Conservation (phyloP, 2,329 filamentous ascomycete species). For the Beauveria pseudobassiana region DNA sequence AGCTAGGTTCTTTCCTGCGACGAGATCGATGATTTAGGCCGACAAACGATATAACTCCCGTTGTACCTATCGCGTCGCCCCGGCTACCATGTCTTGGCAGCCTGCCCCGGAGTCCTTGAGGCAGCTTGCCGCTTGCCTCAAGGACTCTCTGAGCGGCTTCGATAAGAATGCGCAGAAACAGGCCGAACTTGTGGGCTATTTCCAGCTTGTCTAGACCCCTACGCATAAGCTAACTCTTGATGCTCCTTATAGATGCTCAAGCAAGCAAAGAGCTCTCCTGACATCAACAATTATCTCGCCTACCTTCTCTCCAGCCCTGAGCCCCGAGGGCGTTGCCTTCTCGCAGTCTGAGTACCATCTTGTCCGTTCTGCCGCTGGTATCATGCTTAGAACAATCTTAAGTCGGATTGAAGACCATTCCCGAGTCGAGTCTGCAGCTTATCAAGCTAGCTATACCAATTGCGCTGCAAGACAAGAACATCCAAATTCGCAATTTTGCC, state of each 20-base stretch:
- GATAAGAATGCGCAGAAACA: constrained; percentile 77
- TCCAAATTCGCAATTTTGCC: constrained; percentile 79
- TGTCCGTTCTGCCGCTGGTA: constrained; percentile 77
- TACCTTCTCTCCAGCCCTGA: constrained; percentile 75
- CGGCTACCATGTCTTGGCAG: constrained; percentile 76
- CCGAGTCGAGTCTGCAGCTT: constrained; percentile 64
- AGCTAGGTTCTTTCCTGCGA: constrained; percentile 12
- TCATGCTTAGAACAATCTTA: constrained; percentile 93
- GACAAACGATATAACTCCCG: not conserved
- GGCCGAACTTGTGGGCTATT: constrained; percentile 66
- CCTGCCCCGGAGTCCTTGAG: constrained; percentile 78
- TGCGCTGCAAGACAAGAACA: constrained; percentile 72
- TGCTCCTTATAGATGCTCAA: constrained; percentile 66
- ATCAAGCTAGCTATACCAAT: constrained; percentile 73
- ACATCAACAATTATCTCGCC: constrained; percentile 95
- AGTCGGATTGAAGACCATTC: constrained; percentile 66
- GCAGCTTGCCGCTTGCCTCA: constrained; percentile 83
- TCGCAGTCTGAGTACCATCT: constrained; percentile 58
- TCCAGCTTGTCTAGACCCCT: not conserved
- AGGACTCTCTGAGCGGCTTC: constrained; percentile 83
- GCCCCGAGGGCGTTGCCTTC: constrained; percentile 52
- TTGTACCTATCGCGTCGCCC: not conserved
- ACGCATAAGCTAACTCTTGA: constrained; percentile 17
- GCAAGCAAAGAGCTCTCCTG: constrained; percentile 79
- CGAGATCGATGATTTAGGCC: constrained; percentile 5